These are phyloP conservation scores for Tilletia indica DNA, from an alignment of 1,284 basidiomycete species.

Conservation along the genomic window DNA sequence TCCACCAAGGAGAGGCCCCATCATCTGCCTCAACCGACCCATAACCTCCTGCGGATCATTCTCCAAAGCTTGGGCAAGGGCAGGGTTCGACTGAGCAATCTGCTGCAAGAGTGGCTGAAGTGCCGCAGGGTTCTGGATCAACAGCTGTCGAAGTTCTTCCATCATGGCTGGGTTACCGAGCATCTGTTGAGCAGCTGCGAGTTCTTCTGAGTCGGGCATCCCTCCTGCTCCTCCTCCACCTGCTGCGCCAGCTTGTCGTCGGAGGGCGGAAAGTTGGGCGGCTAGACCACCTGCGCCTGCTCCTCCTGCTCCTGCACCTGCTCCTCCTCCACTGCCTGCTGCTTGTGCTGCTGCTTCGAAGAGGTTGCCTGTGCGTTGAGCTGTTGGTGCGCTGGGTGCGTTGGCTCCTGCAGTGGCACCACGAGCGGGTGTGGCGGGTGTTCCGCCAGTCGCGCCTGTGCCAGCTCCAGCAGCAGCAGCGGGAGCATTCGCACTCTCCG, in stretches of 20 bases:
- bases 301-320: constrained; percentile 22
- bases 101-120: constrained; percentile 53
- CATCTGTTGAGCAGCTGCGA: constrained; percentile 49
- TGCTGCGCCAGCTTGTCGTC: not conserved
- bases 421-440: constrained; percentile 11
- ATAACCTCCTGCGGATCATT: constrained; percentile 52
- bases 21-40: constrained; percentile 30
- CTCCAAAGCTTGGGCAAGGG: constrained; percentile 50
- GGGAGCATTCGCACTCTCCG: constrained; percentile 45
- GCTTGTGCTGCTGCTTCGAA: constrained; percentile 57
- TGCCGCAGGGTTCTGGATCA: constrained; percentile 53
- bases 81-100: constrained; percentile 53
- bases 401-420: constrained; percentile 26
- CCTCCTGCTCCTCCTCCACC: constrained; percentile 27
- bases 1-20: constrained; percentile 10
- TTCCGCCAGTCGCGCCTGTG: not conserved
- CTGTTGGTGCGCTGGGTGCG: constrained; percentile 21
- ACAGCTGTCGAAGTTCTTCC: constrained; percentile 46
- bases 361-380: constrained; percentile 51
- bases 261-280: constrained; percentile 44
- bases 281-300: constrained; percentile 39
- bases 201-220: constrained; percentile 44
- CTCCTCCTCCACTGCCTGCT: constrained; percentile 23
- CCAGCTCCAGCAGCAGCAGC: constrained; percentile 22
- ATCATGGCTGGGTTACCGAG: constrained; percentile 54